A percentile compares a stretch with the other conserved stretches of the same genome.
These are phyloP conservation scores for Globisporangium apiculatum DNA, from an alignment of 352 stramenopile genomes.

Conservation along the genomic window DNA sequence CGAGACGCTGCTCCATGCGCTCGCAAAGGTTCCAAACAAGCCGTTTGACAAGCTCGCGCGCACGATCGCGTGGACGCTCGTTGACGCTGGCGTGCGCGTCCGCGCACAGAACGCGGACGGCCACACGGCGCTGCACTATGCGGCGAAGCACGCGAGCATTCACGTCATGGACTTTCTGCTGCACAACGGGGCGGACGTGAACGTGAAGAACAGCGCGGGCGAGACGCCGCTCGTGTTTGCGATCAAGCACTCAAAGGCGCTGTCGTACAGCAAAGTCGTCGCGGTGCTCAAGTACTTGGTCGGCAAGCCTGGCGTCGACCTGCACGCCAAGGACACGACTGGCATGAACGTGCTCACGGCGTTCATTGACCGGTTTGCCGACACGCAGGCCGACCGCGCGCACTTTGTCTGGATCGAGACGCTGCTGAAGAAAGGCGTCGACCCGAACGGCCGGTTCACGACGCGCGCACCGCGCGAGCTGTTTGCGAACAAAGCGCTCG, in stretches of 20 bases:
- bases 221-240: conserved; percentile 52
- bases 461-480: conserved; percentile 24
- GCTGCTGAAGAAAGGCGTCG: conserved; percentile 47
- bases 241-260: conserved; percentile 34
- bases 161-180: conserved; percentile 71
- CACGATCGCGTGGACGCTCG: conserved; percentile 56
- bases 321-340: conserved; percentile 32
- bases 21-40: conserved; percentile 41
- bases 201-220: conserved; percentile 29
- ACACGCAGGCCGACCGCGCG: conserved; percentile 13
- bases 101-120: conserved; percentile 24
- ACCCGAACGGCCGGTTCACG: conserved; percentile 38
- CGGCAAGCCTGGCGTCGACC: conserved; percentile 20
- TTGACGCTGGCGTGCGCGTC: conserved; percentile 40
- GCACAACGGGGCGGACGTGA: conserved; percentile 41
- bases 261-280: conserved; percentile 16
- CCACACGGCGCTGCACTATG: conserved; percentile 53
- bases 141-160: conserved; percentile 39
- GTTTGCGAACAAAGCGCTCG: conserved; percentile 27
- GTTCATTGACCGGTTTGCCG: conserved; percentile 51
- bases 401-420: conserved; percentile 40
- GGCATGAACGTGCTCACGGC: conserved; percentile 44
- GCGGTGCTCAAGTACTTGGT: conserved; percentile 46
- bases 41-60: conserved; percentile 48
- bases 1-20: conserved; percentile 54